Evolutionary conservation across 2,329 filamentous ascomycete genomes (phyloP), one percentile per base, ranked within the genome.

Genomic region (Macrophomina phaseolina): DNA sequence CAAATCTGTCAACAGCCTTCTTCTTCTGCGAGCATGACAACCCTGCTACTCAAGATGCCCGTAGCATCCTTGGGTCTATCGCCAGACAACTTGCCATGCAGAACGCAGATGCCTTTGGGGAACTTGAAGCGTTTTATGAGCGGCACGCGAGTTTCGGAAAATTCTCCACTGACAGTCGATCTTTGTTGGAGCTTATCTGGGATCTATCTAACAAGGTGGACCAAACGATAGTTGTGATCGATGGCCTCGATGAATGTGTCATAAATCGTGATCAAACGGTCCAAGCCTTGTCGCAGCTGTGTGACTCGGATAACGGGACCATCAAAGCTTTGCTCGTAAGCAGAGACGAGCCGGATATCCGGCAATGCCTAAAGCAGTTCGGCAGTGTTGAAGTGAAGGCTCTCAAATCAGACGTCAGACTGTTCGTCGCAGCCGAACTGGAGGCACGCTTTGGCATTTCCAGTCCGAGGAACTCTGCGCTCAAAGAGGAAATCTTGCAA

Each of bases 231-330:
- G 38, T 62, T 4, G 32, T 62, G n/a, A 23, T 62, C 11, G 58
- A 62, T 36, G 58, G 58, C 6, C 30, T 62, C 16, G 58, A 62
- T 5, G 58, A 62, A 14, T 62, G 45, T n/a, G 14, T 62, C 3
- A 16, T 36, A 6, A 12, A 28, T 14, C 58, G 30, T 14, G 9
- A 12, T 12, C 16, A 38, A 14, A 42, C 36, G 7, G 30, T 49
- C 4, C 9, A 49, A 12, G 49, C 11, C 2, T 16, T 62, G 30
- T 11, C 42, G 1, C 9, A 62, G 18, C 18, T 62, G 16, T n/a
- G 45, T 16, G 18, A 51, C 9, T 12, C 42, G 7, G 58, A 62
- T 4, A 40, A 62, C 6, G 28, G 40, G 5, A 23, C 58, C n/a
- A 16, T 62, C 42, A 62, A 40, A 23, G 3, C n/a, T 3, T 38